Percentiles rank a stretch among this genome's conserved stretches.
Evolutionary conservation across 2,329 filamentous ascomycete genomes (phyloP).

Genomic region (Fusarium mexicanum): DNA sequence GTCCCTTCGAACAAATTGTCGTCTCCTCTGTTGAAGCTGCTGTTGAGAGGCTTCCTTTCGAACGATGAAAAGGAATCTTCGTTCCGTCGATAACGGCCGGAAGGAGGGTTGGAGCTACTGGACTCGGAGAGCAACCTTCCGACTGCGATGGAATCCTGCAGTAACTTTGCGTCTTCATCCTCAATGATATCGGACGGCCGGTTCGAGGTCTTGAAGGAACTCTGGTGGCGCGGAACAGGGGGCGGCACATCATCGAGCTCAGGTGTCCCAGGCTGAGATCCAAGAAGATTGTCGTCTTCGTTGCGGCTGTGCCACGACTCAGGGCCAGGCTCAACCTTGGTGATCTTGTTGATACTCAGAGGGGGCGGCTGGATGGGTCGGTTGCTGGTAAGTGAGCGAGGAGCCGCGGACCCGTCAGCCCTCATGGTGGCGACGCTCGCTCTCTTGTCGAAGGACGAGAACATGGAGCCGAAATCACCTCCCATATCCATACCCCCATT

Average conservation of each 20-base stretch:
- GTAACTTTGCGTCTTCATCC: slow-evolving; percentile 63
- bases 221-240: slow-evolving; percentile 53
- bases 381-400: slow-evolving; percentile 58
- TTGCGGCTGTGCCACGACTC: slow-evolving; percentile 63
- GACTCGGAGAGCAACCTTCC: slow-evolving; percentile 56
- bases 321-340: slow-evolving; percentile 57
- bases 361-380: slow-evolving; percentile 56
- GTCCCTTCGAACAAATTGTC: slow-evolving; percentile 67
- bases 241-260: slow-evolving; percentile 52
- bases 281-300: slow-evolving; percentile 58
- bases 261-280: slow-evolving; percentile 50
- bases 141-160: slow-evolving; percentile 63
- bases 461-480: slow-evolving; percentile 67
- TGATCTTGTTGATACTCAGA: slow-evolving; percentile 57
- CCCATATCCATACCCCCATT: slow-evolving; percentile 62
- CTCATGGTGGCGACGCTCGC: slow-evolving; percentile 60
- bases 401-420: slow-evolving; percentile 51
- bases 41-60: slow-evolving; percentile 41
- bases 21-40: slow-evolving; percentile 56
- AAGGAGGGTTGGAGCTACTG: slow-evolving; percentile 23
- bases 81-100: slow-evolving; percentile 50
- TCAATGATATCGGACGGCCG: slow-evolving; percentile 54
- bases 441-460: slow-evolving; percentile 65
- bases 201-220: slow-evolving; percentile 46
- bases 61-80: slow-evolving; percentile 53